Percentiles rank a stretch among this genome's conserved stretches.
Evolutionary conservation across 176 grass and related monocot species (phyloP).

Genomic region (Zizania latifolia): DNA sequence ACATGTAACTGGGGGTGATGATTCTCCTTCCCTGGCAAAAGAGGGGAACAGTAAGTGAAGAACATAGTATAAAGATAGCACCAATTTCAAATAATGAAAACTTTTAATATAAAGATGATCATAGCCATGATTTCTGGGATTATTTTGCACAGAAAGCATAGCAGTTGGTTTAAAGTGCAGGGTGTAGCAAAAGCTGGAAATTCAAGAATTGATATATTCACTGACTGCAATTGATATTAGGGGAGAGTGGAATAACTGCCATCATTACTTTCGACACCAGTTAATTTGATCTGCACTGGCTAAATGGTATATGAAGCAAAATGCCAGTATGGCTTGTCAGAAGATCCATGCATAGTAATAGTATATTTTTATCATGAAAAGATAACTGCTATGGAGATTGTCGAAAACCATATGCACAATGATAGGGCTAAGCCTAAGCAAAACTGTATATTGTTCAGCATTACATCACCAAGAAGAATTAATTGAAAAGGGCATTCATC

Average conservation of each 20-base stretch:
- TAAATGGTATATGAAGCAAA: neutral
- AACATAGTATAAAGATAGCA: neutral
- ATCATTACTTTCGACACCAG: neutral
- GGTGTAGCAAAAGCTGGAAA: neutral
- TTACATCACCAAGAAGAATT: neutral
- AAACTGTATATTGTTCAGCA: constrained; percentile 1
- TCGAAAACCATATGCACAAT: neutral
- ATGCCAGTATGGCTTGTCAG: constrained; percentile 12
- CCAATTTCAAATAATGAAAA: neutral
- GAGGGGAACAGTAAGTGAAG: neutral
- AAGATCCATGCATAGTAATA: neutral
- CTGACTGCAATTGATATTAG: neutral
- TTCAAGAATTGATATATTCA: neutral
- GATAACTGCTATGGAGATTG: neutral
- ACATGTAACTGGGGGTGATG: constrained; percentile 65
- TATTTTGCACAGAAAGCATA: constrained; percentile 2
- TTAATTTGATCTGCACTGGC: neutral
- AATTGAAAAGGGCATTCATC: neutral
- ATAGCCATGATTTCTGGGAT: neutral
- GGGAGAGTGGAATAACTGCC: neutral
- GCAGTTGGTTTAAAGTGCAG: neutral
- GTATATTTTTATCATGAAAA: constrained; percentile 10
- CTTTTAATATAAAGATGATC: neutral
- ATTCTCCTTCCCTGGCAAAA: constrained; percentile 62
- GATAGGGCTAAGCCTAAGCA: neutral